A percentile compares a stretch with the other conserved stretches of the same genome.
phyloP scores from a whole-genome alignment of 2,329 filamentous ascomycete species.

The Exserohilum turcica region DNA sequence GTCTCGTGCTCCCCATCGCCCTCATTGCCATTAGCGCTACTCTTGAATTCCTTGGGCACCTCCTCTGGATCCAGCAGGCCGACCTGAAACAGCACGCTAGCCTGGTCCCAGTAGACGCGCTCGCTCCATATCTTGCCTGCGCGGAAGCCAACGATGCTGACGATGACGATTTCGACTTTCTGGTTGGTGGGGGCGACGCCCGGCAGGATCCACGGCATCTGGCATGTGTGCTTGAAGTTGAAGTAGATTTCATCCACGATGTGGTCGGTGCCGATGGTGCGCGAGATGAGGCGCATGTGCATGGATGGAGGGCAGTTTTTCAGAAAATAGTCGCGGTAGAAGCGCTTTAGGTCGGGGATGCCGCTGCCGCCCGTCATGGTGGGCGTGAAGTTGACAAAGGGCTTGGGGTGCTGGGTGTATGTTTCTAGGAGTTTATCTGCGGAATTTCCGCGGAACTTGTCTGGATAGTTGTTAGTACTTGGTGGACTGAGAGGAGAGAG shows the following conservation, averaged over 20 bases:
- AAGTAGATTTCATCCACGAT: conserved; percentile 66
- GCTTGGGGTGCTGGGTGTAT: conserved; percentile 42
- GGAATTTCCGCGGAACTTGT: conserved; percentile 46
- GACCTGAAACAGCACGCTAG: conserved; percentile 63
- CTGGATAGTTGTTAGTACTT: conserved; percentile 24
- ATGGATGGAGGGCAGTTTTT: conserved; percentile 53
- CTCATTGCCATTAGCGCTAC: conserved; percentile 34
- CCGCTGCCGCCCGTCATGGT: conserved; percentile 56
- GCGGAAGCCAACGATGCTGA: conserved; percentile 61
- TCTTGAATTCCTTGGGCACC: conserved; percentile 50
- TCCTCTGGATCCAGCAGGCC: conserved; percentile 63
- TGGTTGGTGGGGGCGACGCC: conserved; percentile 62
- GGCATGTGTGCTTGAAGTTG: conserved; percentile 61
- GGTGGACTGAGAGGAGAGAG: background rate
- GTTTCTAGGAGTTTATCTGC: conserved; percentile 47
- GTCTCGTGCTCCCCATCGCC: conserved; percentile 44
- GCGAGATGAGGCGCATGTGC: conserved; percentile 60
- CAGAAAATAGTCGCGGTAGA: conserved; percentile 64
- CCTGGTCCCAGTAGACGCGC: conserved; percentile 67
- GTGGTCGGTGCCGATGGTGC: conserved; percentile 62
- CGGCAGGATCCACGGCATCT: conserved; percentile 65
- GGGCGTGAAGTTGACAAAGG: conserved; percentile 51
- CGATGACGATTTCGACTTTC: conserved; percentile 61
- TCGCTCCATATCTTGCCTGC: conserved; percentile 61
- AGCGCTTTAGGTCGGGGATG: conserved; percentile 51